Conservation (phyloP, 225 moss, liverwort and hornwort genomes). For the Neckera pumila region DNA sequence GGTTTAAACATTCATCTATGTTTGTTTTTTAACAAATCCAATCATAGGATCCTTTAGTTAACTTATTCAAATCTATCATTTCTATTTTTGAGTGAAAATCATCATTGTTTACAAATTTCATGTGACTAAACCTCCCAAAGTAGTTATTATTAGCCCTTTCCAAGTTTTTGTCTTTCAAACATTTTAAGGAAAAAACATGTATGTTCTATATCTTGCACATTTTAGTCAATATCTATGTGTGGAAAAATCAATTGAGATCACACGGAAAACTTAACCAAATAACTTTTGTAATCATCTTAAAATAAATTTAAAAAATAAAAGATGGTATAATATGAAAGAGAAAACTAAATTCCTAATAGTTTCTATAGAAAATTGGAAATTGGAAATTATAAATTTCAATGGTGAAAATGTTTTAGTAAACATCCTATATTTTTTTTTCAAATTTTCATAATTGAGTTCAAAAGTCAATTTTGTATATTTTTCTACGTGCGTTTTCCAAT, state of each 20-base stretch:
- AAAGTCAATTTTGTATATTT: not conserved
- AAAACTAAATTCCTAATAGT: not conserved
- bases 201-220: not conserved
- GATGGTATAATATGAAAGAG: not conserved
- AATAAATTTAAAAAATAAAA: not conserved
- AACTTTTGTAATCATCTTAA: not conserved
- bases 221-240: not conserved
- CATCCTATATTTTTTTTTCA: rapidly evolving
- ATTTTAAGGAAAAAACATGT: not conserved
- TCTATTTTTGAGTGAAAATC: not conserved
- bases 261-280: not conserved
- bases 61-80: too few species aligned
- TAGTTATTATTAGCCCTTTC: not conserved
- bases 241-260: not conserved
- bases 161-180: not conserved
- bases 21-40: not conserved
- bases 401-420: rapidly evolving
- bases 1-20: not conserved
- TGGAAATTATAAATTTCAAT: not conserved
- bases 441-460: not conserved
- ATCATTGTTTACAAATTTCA: not conserved
- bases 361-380: not conserved
- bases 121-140: rapidly evolving
- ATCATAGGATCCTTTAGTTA: rapidly evolving
- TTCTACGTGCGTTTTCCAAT: rapidly evolving